Conservation (phyloP, 441 rosid species). For the Kokia cookei region DNA sequence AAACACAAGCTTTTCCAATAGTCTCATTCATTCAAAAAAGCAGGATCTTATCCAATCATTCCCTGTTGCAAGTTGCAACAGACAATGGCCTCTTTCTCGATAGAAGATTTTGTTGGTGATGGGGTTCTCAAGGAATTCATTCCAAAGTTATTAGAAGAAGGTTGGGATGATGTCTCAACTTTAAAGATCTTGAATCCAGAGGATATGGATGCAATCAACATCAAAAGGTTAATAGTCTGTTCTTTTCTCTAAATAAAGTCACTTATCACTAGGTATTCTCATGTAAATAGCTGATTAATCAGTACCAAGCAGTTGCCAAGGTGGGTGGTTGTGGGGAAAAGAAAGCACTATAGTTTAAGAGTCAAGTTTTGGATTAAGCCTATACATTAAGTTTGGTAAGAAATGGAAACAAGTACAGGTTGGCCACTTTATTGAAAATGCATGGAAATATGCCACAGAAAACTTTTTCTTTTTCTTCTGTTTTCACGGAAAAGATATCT, state of each 20-base stretch:
- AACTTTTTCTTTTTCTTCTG: too few relatives aligned
- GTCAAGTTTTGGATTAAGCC: too few relatives aligned
- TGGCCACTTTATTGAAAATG: too few relatives aligned
- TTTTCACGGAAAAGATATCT: too few relatives aligned
- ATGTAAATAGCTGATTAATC: background rate
- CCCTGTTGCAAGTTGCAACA: background rate
- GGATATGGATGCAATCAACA: conserved; percentile 44
- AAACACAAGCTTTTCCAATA: background rate
- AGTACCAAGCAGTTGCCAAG: too few relatives aligned
- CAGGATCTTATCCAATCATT: conserved; percentile 5
- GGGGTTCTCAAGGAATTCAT: conserved; percentile 45
- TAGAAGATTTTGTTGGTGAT: conserved; percentile 57
- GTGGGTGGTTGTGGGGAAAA: too few relatives aligned
- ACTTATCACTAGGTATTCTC: background rate
- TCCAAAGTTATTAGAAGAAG: conserved; percentile 53
- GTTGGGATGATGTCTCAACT: conserved; percentile 75
- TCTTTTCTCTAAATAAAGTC: background rate
- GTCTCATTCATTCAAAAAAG: background rate
- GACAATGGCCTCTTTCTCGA: conserved; percentile 52
- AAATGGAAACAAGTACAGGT: too few relatives aligned
- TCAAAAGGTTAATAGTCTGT: conserved; percentile 37
- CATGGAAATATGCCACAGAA: too few relatives aligned
- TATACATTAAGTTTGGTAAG: too few relatives aligned
- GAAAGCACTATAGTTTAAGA: too few relatives aligned
- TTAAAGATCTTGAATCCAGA: conserved; percentile 59